Conservation (phyloP, 257 asterid species). For the Solanum chmielewskii region DNA sequence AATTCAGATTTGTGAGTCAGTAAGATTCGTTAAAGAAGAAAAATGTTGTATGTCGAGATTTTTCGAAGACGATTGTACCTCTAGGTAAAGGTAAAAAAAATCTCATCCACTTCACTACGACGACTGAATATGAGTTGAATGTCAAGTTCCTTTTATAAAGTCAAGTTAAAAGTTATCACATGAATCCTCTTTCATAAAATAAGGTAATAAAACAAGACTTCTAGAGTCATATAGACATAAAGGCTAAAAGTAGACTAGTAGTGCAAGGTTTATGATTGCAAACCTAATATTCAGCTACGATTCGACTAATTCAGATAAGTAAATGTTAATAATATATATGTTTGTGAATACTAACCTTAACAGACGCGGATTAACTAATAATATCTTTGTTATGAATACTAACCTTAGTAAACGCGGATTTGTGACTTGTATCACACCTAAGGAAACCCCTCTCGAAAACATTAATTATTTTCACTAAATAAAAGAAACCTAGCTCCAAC, state of each 20-base stretch:
- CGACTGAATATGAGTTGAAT: background rate
- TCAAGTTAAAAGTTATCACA: background rate
- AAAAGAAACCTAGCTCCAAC: background rate
- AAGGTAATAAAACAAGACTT: background rate
- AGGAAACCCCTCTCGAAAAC: background rate
- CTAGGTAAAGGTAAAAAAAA: rapidly evolving
- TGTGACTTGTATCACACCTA: background rate
- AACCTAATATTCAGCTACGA: background rate
- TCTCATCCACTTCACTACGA: background rate
- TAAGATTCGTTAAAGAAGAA: background rate
- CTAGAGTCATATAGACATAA: background rate
- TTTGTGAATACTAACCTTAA: background rate
- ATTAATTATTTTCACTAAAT: background rate
- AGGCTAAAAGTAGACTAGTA: background rate
- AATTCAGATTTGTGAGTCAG: background rate
- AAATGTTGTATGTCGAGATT: no score
- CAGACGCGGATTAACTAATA: no score
- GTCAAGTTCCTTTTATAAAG: background rate
- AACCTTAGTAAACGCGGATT: background rate
- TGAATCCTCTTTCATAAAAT: background rate
- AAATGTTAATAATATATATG: background rate
- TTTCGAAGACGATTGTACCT: no score
- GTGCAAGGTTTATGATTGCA: background rate
- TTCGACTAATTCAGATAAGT: background rate
- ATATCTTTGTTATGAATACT: background rate